Conservation (phyloP, 371 early-diverging fungal species). For the Apophysomyces ossiformis region DNA sequence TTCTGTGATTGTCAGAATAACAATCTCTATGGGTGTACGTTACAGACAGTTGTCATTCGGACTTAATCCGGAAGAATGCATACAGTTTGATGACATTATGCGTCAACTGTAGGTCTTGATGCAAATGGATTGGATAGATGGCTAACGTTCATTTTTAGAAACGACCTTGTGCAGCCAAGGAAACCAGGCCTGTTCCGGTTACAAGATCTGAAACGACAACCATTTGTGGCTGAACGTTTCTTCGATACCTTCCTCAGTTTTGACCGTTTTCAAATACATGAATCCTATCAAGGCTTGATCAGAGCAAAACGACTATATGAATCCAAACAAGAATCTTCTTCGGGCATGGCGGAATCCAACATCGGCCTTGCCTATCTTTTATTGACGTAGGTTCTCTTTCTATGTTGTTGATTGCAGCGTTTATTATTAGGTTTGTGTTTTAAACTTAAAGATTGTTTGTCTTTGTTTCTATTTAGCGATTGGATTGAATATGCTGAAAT, state of each 20-base stretch:
- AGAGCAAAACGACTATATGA: slow-evolving; percentile 29
- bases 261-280: slow-evolving; percentile 40
- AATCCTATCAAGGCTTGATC: slow-evolving; percentile 31
- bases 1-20: not conserved
- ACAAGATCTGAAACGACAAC: slow-evolving; percentile 35
- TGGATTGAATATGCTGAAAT: slow-evolving; percentile 37
- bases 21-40: not conserved
- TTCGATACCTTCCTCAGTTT: slow-evolving; percentile 45
- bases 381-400: slow-evolving; percentile 19
- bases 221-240: slow-evolving; percentile 41
- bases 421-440: not conserved
- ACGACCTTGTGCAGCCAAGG: slow-evolving; percentile 39
- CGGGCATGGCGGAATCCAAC: slow-evolving; percentile 3
- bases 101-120: slow-evolving; percentile 36
- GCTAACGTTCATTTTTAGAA: slow-evolving; percentile 22
- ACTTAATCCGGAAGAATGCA: slow-evolving; percentile 20
- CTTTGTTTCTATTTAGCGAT: slow-evolving; percentile 11
- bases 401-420: not conserved
- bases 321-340: slow-evolving; percentile 9
- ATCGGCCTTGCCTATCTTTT: slow-evolving; percentile 19
- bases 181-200: slow-evolving; percentile 34
- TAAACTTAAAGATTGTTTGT: too few species aligned
- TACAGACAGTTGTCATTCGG: slow-evolving; percentile 25
- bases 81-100: slow-evolving; percentile 40
- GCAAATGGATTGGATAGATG: not conserved